These are phyloP conservation scores for Biscogniauxia mediterranea DNA, from an alignment of 2,329 filamentous ascomycete species.

Conservation along the genomic window DNA sequence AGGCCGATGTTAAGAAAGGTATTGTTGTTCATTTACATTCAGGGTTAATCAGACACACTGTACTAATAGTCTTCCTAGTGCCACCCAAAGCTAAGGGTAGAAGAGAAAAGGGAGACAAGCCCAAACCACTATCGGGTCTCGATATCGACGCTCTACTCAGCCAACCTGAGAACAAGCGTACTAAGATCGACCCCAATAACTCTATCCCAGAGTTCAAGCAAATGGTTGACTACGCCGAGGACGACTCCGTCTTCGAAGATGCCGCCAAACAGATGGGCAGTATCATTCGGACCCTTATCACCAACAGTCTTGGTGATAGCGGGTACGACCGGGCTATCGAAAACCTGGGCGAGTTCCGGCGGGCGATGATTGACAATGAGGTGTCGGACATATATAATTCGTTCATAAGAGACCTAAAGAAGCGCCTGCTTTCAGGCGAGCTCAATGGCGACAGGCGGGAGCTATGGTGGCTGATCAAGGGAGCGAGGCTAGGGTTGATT, in stretches of 20 bases:
- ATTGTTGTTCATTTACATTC: constrained; percentile 7
- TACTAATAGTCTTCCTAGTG: constrained; percentile 48
- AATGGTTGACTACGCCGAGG: constrained; percentile 60
- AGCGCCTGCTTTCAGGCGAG: constrained; percentile 64
- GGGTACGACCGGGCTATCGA: constrained; percentile 75
- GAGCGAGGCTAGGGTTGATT: constrained; percentile 69
- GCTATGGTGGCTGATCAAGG: constrained; percentile 76
- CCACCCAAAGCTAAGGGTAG: constrained; percentile 76
- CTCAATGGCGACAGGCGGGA: constrained; percentile 76
- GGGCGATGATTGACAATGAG: constrained; percentile 73
- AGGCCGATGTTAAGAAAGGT: constrained; percentile 83
- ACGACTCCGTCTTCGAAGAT: constrained; percentile 61
- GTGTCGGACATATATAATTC: constrained; percentile 75
- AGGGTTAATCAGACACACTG: constrained; percentile 16
- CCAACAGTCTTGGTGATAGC: constrained; percentile 70
- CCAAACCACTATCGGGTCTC: constrained; percentile 85
- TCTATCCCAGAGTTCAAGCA: constrained; percentile 90
- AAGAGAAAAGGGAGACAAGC: constrained; percentile 58
- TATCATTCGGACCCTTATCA: constrained; percentile 69
- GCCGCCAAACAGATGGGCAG: constrained; percentile 71
- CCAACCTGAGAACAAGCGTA: constrained; percentile 31
- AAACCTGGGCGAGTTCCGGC: constrained; percentile 72
- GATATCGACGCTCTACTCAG: constrained; percentile 76
- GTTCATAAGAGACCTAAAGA: constrained; percentile 70
- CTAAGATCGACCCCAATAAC: constrained; percentile 60